Conservation (phyloP, 345 rosid genomes). For the Trapa bicornis region DNA sequence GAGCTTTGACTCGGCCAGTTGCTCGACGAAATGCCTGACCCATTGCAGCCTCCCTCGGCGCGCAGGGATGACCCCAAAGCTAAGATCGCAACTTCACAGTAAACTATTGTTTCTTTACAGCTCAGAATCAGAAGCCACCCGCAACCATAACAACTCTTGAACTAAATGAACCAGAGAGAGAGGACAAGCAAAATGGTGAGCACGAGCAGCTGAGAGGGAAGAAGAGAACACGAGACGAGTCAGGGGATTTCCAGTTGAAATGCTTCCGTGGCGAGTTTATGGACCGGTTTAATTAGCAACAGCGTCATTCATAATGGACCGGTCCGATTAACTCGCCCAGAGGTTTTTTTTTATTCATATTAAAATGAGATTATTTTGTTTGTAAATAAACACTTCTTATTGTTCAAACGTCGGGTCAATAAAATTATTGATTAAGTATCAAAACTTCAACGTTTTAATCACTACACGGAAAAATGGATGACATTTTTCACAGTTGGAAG, state of each 20-base stretch:
- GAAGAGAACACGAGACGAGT: neutral
- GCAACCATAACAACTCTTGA: neutral
- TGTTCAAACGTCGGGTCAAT: no score
- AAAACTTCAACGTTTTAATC: no score
- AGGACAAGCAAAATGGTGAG: neutral
- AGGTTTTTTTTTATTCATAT: no score
- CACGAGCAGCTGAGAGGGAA: neutral
- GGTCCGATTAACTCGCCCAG: neutral
- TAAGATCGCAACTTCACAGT: neutral
- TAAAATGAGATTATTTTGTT: no score
- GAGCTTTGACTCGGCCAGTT: conserved; percentile 43
- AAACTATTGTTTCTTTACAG: neutral
- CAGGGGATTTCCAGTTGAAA: neutral
- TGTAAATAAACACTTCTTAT: no score
- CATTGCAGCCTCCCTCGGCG: conserved; percentile 21
- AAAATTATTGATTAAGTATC: no score
- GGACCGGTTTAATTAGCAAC: neutral
- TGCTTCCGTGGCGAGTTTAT: neutral
- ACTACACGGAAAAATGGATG: no score
- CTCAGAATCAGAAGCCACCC: neutral
- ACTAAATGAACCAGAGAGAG: neutral
- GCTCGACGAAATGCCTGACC: conserved; percentile 99
- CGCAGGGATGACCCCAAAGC: neutral
- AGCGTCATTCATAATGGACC: neutral
- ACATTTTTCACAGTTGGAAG: no score